Evolutionary conservation across 441 rosid species (phyloP).

Genomic region (Mallotus repandus): DNA sequence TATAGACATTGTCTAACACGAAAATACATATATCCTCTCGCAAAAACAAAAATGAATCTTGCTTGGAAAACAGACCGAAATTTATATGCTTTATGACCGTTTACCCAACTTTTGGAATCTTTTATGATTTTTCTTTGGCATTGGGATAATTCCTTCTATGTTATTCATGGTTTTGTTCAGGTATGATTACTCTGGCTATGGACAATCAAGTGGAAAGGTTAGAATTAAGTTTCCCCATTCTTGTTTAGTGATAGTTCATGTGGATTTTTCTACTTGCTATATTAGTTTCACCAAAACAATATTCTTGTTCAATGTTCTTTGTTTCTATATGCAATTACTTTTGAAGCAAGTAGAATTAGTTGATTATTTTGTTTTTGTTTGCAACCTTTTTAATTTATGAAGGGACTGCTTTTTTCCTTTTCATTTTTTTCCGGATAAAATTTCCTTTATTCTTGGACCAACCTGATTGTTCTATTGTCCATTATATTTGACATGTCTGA

Average conservation of each 20-base stretch:
- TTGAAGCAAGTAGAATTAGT: too few species aligned
- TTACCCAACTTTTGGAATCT: neutral
- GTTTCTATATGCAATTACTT: too few species aligned
- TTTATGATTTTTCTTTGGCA: neutral
- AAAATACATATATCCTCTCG: neutral
- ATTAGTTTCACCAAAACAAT: neutral
- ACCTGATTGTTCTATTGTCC: neutral
- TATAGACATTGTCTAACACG: neutral
- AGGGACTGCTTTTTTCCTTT: neutral
- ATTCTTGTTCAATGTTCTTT: too few species aligned
- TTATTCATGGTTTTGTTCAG: conserved; percentile 32
- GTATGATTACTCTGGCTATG: conserved; percentile 93
- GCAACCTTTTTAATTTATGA: neutral
- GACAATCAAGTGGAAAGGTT: conserved; percentile 92
- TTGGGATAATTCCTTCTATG: conserved; percentile 17
- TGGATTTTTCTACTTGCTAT: neutral
- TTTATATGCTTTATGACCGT: neutral
- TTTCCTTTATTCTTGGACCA: neutral
- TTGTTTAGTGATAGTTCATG: conserved; percentile 13
- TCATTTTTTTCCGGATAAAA: neutral
- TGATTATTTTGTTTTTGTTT: neutral
- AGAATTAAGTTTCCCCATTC: conserved; percentile 17
- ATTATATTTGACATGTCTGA: neutral
- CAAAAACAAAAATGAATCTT: neutral
- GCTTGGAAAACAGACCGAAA: neutral